These are phyloP conservation scores for Leccinellum rugosiceps DNA, from an alignment of 768 basidiomycete species.

Conservation along the genomic window DNA sequence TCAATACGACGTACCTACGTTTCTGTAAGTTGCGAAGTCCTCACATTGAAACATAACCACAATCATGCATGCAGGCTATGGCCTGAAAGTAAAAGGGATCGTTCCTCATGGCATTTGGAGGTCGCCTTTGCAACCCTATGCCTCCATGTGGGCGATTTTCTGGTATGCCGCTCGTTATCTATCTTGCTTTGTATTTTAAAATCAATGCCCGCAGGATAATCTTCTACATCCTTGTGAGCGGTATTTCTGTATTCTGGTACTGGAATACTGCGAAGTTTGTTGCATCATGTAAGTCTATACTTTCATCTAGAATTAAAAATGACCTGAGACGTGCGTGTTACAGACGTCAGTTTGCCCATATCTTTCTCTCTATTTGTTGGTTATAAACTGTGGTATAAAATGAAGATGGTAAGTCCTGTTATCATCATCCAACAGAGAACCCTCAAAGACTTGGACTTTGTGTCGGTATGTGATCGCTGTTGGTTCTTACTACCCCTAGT, in stretches of 20 bases:
- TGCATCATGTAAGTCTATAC: constrained; percentile 33
- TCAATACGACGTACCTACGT: constrained; percentile 69
- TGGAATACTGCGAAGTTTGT: constrained; percentile 56
- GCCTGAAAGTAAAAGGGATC: constrained; percentile 39
- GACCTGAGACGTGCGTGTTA: neutral
- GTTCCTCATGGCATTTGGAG: constrained; percentile 62
- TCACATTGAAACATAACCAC: constrained; percentile 33
- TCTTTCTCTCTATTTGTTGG: constrained; percentile 44
- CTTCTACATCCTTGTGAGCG: constrained; percentile 58
- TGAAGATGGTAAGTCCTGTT: constrained; percentile 17
- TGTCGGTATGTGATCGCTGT: constrained; percentile 43
- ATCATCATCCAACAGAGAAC: constrained; percentile 4
- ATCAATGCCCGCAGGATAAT: constrained; percentile 13
- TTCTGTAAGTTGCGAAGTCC: constrained; percentile 48
- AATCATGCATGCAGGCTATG: constrained; percentile 7
- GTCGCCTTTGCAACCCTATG: constrained; percentile 60
- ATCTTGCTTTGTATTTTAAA: neutral
- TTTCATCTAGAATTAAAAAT: neutral
- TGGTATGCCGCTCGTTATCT: constrained; percentile 46
- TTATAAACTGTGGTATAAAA: constrained; percentile 37
- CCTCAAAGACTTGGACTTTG: constrained; percentile 62
- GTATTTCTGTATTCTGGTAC: constrained; percentile 59
- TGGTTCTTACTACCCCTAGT: neutral
- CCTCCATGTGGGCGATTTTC: constrained; percentile 67
- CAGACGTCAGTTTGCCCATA: constrained; percentile 39